phyloP scores from a whole-genome alignment of 2,329 filamentous ascomycete genomes.

The Ceratocystis huliohia region DNA sequence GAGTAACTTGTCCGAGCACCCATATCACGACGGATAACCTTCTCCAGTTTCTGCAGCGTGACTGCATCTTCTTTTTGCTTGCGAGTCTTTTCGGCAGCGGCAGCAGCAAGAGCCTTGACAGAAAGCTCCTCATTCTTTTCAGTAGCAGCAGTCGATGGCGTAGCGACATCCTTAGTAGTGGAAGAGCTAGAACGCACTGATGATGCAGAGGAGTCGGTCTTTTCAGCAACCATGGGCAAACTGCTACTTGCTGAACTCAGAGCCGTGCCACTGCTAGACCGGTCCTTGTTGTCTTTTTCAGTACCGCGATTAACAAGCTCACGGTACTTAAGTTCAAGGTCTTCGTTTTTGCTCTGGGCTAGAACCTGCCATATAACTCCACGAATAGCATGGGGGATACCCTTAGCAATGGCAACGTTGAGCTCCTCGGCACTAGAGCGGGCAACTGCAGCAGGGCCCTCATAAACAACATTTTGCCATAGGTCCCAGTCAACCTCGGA shows the following conservation, averaged over 20 bases:
- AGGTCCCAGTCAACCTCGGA: slow-evolving; percentile 93
- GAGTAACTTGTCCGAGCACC: slow-evolving; percentile 91
- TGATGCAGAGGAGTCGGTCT: slow-evolving; percentile 64
- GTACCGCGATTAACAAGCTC: slow-evolving; percentile 70
- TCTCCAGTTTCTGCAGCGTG: slow-evolving; percentile 71
- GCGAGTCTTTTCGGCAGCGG: slow-evolving; percentile 58
- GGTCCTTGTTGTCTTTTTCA: slow-evolving; percentile 56
- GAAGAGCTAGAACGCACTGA: slow-evolving; percentile 77
- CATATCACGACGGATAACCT: slow-evolving; percentile 78
- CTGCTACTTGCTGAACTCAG: slow-evolving; percentile 42
- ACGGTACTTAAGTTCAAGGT: slow-evolving; percentile 74
- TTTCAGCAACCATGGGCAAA: slow-evolving; percentile 51
- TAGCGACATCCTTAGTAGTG: slow-evolving; percentile 42
- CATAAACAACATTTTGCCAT: slow-evolving; percentile 92
- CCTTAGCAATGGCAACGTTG: slow-evolving; percentile 78
- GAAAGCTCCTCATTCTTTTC: slow-evolving; percentile 52
- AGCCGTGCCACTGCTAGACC: slow-evolving; percentile 42
- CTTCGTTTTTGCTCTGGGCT: slow-evolving; percentile 86
- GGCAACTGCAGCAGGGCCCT: slow-evolving; percentile 78
- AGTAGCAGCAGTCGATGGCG: slow-evolving; percentile 27
- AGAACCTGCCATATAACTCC: slow-evolving; percentile 99
- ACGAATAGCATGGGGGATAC: slow-evolving; percentile 86
- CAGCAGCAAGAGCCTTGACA: slow-evolving; percentile 50
- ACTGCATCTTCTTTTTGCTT: slow-evolving; percentile 66
- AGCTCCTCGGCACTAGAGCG: slow-evolving; percentile 80